A percentile compares a stretch with the other conserved stretches of the same genome.
Evolutionary conservation across 805 yeast species (phyloP).

Genomic region (Millerozyma miso): DNA sequence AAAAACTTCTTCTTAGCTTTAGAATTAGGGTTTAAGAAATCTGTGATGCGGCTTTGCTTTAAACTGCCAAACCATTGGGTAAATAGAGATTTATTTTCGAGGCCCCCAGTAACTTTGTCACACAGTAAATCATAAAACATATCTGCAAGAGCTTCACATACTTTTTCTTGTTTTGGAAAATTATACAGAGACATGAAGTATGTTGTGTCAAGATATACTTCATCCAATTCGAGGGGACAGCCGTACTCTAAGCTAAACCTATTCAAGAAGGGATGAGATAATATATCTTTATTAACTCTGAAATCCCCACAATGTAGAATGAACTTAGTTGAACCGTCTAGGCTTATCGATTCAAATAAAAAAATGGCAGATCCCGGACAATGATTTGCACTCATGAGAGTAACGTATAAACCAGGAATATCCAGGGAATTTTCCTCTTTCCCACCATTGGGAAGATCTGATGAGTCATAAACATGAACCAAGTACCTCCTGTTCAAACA

Average conservation of each 20-base stretch:
- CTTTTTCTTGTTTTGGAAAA: slow-evolving; percentile 74
- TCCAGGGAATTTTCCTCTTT: slow-evolving; percentile 9
- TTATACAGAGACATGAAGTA: slow-evolving; percentile 70
- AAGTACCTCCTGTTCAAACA: slow-evolving; percentile 39
- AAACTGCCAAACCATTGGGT: slow-evolving; percentile 30
- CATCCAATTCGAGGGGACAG: slow-evolving; percentile 35
- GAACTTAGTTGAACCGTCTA: slow-evolving; percentile 18
- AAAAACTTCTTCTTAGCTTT: slow-evolving; percentile 41
- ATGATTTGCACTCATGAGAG: slow-evolving; percentile 82
- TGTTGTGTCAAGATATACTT: slow-evolving; percentile 84
- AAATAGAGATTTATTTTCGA: slow-evolving; percentile 15
- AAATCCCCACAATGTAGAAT: slow-evolving; percentile 92
- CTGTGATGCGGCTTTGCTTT: slow-evolving; percentile 38
- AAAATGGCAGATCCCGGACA: slow-evolving; percentile 94
- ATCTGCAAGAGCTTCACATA: slow-evolving; percentile 55
- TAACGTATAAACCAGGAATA: slow-evolving; percentile 44
- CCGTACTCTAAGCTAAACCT: slow-evolving; percentile 14
- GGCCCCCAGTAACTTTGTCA: slow-evolving; percentile 22
- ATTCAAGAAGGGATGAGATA: slow-evolving; percentile 31
- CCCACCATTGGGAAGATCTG: slow-evolving; percentile 10
- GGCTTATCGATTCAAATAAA: slow-evolving; percentile 49
- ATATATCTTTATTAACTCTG: slow-evolving; percentile 57
- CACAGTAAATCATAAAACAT: slow-evolving; percentile 39
- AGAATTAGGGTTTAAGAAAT: slow-evolving; percentile 17
- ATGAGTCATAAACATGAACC: slow-evolving; percentile 7